These are phyloP conservation scores for Luvunga scandens DNA, from an alignment of 345 rosid genomes.

Conservation along the genomic window DNA sequence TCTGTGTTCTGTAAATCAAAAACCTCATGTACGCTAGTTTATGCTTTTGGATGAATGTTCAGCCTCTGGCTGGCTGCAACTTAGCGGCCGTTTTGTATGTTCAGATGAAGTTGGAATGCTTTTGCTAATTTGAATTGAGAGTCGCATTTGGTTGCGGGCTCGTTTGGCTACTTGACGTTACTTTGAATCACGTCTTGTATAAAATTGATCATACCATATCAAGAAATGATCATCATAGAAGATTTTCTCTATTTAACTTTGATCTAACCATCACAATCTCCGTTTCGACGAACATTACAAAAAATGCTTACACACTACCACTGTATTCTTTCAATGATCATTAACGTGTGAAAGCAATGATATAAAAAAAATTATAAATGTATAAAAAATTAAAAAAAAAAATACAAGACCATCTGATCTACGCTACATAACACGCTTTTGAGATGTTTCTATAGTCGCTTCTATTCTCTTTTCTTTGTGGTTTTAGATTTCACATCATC, in stretches of 20 bases:
- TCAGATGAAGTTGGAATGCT: background rate
- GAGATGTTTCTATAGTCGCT: background rate
- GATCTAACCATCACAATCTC: background rate
- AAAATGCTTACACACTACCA: background rate
- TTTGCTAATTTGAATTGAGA: slow-evolving; percentile 1
- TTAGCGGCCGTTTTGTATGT: background rate
- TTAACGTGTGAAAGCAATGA: background rate
- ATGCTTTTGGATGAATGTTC: background rate
- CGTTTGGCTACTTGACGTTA: background rate
- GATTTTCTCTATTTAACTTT: too few relatives aligned
- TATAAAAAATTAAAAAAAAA: background rate
- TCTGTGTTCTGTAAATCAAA: background rate
- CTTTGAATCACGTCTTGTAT: too few relatives aligned
- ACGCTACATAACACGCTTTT: background rate
- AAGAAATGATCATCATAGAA: too few relatives aligned
- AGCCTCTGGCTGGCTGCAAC: slow-evolving; percentile 15
- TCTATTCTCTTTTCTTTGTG: slow-evolving; percentile 34
- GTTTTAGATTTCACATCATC: slow-evolving; percentile 36
- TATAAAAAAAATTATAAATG: background rate
- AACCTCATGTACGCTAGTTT: background rate
- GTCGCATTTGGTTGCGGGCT: background rate
- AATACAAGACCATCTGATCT: background rate
- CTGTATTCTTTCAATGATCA: background rate
- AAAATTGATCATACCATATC: too few relatives aligned
- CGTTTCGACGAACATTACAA: background rate